Evolutionary conservation across 2,329 filamentous ascomycete genomes (phyloP), one percentile per base, ranked within the genome.

Genomic region (Chrysosporium keratinophilum): DNA sequence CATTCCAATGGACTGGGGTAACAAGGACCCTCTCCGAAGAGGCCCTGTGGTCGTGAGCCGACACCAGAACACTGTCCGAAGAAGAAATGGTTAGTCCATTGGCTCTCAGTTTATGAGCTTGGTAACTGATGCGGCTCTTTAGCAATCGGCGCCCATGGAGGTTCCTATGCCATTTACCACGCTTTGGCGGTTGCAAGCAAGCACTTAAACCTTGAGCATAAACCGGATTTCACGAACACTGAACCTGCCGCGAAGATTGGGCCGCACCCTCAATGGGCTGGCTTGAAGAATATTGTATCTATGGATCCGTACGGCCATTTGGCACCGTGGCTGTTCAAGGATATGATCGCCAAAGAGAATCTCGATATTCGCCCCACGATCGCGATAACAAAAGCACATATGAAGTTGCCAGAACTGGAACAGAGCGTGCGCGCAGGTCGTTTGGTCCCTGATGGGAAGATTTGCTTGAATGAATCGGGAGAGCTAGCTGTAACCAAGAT

Each of bases 291-390:
- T 76, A 97, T 98, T 58, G 91, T 97, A 12, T 88, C 91, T 15
- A 95, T 98, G 88, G 93, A 97, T 66, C 91, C 91, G 0, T 87
- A 85, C 68, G 91, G 93, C 5, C 93, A 97, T 72, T 74, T 95
- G 56, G 80, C 85, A 7, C 87, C 88, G 7, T 90, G 85, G 84
- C 72, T 94, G 40, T 95, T 85, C 74, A 86, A 85, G 59, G 82
- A 91, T 58, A 78, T 81, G 44, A 89, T 93, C 63, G 77, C 86
- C 47, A 82, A 84, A 49, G 82, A 96, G 43, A 81, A 88, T 61
- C 79, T 94, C 35, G 70, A 95, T 66, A 87, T 95, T 59, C 80
- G 89, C 39, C 90, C 90, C 3, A 95, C 89, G 0, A 95, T 95
- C 67, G 90, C 90, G 12, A 81, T 96, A 50, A 96, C 90, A 0